These are phyloP conservation scores for Dalbergia cultrata DNA, from an alignment of 306 rosid genomes.

Conservation along the genomic window DNA sequence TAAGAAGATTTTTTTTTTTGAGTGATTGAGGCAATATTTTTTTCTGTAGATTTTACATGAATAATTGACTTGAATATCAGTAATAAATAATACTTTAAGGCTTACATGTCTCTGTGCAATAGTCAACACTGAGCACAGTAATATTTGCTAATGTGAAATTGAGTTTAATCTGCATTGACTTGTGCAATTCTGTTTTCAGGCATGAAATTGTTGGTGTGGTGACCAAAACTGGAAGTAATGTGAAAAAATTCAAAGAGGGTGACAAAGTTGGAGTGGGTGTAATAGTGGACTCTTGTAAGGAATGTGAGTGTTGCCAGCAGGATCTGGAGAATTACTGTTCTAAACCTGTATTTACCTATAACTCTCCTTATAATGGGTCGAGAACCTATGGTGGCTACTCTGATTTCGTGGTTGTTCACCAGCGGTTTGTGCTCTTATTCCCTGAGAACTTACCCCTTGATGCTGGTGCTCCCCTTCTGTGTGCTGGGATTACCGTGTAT, in stretches of 20 bases:
- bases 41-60: background rate
- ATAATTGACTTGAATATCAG: background rate
- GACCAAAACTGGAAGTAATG: constrained; percentile 72
- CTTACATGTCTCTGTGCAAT: constrained; percentile 9
- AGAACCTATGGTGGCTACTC: constrained; percentile 88
- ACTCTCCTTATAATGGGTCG: constrained; percentile 62
- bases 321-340: constrained; percentile 89
- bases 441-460: constrained; percentile 85
- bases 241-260: constrained; percentile 75
- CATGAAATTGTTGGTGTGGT: constrained; percentile 90
- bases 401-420: constrained; percentile 73
- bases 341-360: constrained; percentile 62
- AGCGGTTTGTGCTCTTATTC: constrained; percentile 70
- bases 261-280: constrained; percentile 96
- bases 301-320: constrained; percentile 77
- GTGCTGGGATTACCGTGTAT: constrained; percentile 91
- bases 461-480: constrained; percentile 88
- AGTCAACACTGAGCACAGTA: background rate
- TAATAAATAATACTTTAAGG: background rate
- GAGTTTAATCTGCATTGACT: constrained; percentile 9
- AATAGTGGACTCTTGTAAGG: constrained; percentile 77
- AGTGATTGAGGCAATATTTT: background rate
- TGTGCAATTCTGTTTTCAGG: constrained; percentile 53
- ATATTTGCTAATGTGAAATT: constrained; percentile 15
- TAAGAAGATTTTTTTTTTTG: background rate